Percentiles rank a stretch among this genome's conserved stretches.
Conservation (phyloP, 2,329 filamentous ascomycete genomes). For the Aaosphaeria pasadenensis region DNA sequence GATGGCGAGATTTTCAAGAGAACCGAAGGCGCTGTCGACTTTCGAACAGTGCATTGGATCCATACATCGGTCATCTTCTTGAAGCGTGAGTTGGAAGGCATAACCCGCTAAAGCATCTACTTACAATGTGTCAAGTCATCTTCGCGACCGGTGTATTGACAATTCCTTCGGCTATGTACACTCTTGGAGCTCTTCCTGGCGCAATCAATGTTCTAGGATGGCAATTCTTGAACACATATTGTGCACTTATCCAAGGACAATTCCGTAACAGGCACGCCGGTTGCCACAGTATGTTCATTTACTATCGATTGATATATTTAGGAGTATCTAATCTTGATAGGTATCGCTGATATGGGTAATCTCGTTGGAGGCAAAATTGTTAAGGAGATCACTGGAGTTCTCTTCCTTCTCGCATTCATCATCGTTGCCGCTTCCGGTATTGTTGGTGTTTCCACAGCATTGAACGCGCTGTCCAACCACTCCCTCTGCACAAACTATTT, state of each 20-base stretch:
- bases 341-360: constrained; percentile 55
- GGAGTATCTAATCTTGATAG: no score
- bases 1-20: constrained; percentile 50
- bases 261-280: constrained; percentile 49
- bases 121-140: constrained; percentile 23
- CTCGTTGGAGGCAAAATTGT: constrained; percentile 51
- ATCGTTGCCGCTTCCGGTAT: constrained; percentile 57
- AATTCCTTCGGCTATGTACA: constrained; percentile 45
- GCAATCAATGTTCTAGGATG: constrained; percentile 45
- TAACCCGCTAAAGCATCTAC: neutral
- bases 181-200: constrained; percentile 46
- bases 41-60: constrained; percentile 52
- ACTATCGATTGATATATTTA: no score
- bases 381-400: constrained; percentile 50
- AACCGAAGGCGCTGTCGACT: constrained; percentile 47
- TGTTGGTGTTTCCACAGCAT: constrained; percentile 55
- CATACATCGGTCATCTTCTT: constrained; percentile 51
- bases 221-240: constrained; percentile 48
- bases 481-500: constrained; percentile 59
- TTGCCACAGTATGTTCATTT: constrained; percentile 20
- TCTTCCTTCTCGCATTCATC: constrained; percentile 58
- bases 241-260: constrained; percentile 47
- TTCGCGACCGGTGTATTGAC: constrained; percentile 48
- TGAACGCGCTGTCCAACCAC: constrained; percentile 60
- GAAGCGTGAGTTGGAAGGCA: constrained; percentile 36